Evolutionary conservation across 1,284 basidiomycete species (phyloP).

Genomic region (Fomitopsis betulina): DNA sequence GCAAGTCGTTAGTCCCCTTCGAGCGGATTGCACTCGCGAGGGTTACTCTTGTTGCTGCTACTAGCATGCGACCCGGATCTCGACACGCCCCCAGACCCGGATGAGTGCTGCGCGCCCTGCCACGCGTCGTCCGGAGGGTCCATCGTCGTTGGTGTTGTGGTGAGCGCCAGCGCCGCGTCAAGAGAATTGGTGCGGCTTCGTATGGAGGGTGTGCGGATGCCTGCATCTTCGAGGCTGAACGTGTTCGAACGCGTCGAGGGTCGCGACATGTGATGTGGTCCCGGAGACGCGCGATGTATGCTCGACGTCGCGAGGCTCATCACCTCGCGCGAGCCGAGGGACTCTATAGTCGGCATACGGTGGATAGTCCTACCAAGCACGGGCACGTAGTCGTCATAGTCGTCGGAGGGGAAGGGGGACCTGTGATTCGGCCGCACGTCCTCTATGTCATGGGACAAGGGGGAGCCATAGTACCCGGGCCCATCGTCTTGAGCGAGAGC

Average conservation of each 20-base stretch:
- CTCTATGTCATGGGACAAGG: conserved; percentile 2
- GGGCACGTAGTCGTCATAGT: conserved; percentile 42
- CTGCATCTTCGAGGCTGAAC: conserved; percentile 14
- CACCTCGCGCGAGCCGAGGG: conserved; percentile 57
- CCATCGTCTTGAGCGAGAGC: conserved; percentile 28
- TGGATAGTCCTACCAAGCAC: conserved; percentile 58
- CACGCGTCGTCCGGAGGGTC: not conserved
- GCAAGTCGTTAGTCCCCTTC: not conserved
- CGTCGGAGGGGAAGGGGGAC: not conserved
- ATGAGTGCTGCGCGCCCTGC: not conserved
- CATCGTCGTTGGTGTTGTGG: conserved; percentile 2
- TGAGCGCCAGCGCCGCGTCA: conserved; percentile 20
- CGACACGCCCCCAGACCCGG: not conserved
- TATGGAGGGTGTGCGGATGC: conserved; percentile 12
- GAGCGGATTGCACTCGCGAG: not conserved
- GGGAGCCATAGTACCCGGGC: conserved; percentile 8
- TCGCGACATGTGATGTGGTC: conserved; percentile 18
- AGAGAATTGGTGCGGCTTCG: conserved; percentile 21
- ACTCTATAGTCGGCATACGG: conserved; percentile 78
- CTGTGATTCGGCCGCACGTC: conserved; percentile 9
- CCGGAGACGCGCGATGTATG: conserved; percentile 14
- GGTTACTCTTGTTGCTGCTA: not conserved
- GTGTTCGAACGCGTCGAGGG: conserved; percentile 29
- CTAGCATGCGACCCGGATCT: not conserved
- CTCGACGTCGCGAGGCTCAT: conserved; percentile 24